Base-by-base conservation (phyloP, 805 yeast genomes). In the Sungouiella blattae region DNA sequence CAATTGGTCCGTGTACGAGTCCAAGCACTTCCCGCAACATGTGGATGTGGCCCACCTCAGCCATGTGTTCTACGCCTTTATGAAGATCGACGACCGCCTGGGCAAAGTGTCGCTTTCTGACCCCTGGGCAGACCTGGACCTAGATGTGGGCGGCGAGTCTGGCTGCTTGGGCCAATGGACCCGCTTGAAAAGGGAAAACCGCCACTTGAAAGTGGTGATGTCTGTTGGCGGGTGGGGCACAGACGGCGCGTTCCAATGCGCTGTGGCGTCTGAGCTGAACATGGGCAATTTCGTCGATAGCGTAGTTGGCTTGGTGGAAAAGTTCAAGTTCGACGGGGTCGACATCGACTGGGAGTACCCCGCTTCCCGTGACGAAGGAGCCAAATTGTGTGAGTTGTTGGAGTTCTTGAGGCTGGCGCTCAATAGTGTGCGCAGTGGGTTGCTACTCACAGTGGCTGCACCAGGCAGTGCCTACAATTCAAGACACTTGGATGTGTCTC, bases 291-390 rank as follows among this genome's bases (percentile, higher is more conserved):
- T 89, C 55, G 73, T 78, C 2, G 33, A 51, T 1, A 67, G 82
- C 0, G 62, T 79, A 1, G 64, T 75, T 0, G 55, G 58, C 0
- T 57, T 75, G 16, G 65, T 87, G 55, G 37, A 57, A 2, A 58
- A 68, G 28, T 74, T 76, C 52, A 81, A 83, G 0, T 80, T 93
- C 51, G 97, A 93, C 56, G 98, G 98, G 0, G 64, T 91, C 30
- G 98, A 93, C 57, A 62, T 91, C 18, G 98, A 91, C 60, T 91
- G 96, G 96, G 98, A 91, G 58, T 91, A 80, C 50, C 96, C 96
- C 0, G 53, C 58, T 6, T 66, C 56, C 27, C 49, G 53, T 3
- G 50, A 54, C 0, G 80, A 84, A 41, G 77, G 78, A 1, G 30
- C 47, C 0, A 52, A 57, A 25, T 69, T 77, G 41, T 62, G 73